These are phyloP conservation scores for Stephania cephalantha DNA, from an alignment of 164 flowering plant genomes.

Conservation along the genomic window DNA sequence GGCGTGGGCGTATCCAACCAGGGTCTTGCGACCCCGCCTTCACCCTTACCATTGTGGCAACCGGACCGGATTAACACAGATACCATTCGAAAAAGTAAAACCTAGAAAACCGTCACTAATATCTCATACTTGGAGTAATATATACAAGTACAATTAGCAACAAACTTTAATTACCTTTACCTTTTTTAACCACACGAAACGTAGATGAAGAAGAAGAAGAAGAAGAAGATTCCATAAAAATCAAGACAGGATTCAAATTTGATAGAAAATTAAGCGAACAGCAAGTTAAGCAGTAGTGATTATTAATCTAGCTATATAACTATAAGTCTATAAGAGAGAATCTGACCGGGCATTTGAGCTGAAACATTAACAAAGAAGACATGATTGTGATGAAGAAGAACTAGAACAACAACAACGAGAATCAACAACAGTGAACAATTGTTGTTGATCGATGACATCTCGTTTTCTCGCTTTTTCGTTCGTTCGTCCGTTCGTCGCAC, in stretches of 20 bases:
- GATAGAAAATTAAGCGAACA: too few relatives aligned
- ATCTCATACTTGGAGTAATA: not conserved
- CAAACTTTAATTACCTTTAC: not conserved
- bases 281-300: too few relatives aligned
- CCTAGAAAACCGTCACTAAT: not conserved
- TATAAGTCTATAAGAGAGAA: not conserved
- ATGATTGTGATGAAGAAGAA: not conserved
- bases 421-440: not conserved
- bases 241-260: not conserved
- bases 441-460: not conserved
- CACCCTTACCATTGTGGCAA: too few relatives aligned
- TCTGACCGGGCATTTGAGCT: slow-evolving; percentile 11
- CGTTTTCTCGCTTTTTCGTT: not conserved
- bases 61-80: too few relatives aligned
- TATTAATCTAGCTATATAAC: too few relatives aligned
- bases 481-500: not conserved
- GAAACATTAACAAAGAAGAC: not conserved
- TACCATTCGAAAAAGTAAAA: too few relatives aligned
- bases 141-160: too few relatives aligned
- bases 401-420: not conserved
- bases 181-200: not conserved
- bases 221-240: not conserved
- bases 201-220: not conserved
- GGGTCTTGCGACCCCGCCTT: too few relatives aligned
- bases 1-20: too few relatives aligned